Conservation (phyloP, 345 rosid species). For the Odontarrhena argentea region DNA sequence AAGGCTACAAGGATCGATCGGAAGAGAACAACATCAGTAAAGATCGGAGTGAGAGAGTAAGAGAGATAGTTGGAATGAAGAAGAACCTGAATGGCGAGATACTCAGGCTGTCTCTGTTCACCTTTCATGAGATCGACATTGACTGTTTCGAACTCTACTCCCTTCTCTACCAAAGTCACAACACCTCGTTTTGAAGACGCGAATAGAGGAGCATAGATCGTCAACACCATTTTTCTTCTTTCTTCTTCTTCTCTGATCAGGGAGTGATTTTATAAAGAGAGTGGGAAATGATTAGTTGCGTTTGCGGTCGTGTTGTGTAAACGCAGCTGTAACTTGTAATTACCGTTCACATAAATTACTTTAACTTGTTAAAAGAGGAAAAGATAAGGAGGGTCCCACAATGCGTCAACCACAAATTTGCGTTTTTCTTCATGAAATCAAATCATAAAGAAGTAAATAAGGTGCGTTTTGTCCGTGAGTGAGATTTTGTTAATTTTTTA, state of each 20-base stretch:
- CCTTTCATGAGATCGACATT: slow-evolving; percentile 60
- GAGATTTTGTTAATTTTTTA: too few species aligned
- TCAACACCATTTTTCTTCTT: slow-evolving; percentile 52
- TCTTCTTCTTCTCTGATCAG: neutral
- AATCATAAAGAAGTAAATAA: too few species aligned
- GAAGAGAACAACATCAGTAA: neutral
- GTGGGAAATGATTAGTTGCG: slow-evolving; percentile 4
- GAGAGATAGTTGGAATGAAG: neutral
- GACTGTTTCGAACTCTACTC: slow-evolving; percentile 55
- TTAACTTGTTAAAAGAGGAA: too few species aligned
- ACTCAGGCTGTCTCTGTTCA: slow-evolving; percentile 59
- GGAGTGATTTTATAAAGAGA: neutral
- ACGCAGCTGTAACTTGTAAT: slow-evolving; percentile 5
- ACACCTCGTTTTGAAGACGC: slow-evolving; percentile 56
- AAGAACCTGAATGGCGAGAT: slow-evolving; percentile 59
- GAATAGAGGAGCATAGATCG: slow-evolving; percentile 59
- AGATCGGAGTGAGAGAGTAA: neutral
- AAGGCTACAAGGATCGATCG: slow-evolving; percentile 51
- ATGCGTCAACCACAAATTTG: too few species aligned
- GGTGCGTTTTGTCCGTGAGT: too few species aligned
- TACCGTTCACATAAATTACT: too few species aligned
- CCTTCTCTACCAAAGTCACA: slow-evolving; percentile 52
- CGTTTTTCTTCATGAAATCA: too few species aligned
- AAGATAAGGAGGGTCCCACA: too few species aligned
- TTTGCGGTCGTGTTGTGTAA: slow-evolving; percentile 17